Evolutionary conservation across 768 basidiomycete genomes (phyloP).

Genomic region (Symmetrospora coprosmae): DNA sequence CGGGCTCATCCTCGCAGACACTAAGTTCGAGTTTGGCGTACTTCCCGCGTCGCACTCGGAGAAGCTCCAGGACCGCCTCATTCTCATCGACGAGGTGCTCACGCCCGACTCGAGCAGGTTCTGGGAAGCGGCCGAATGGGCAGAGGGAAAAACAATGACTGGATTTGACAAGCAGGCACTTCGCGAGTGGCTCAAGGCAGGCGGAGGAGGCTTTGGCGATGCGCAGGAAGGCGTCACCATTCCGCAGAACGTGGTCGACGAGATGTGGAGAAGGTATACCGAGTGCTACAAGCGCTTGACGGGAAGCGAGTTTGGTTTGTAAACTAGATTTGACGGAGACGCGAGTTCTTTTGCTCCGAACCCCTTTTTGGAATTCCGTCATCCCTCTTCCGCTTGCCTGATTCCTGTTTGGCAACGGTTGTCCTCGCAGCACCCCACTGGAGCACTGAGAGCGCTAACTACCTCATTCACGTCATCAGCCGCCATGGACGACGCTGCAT

Average conservation of each 20-base stretch:
- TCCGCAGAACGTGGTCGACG: conserved; percentile 56
- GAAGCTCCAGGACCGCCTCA: conserved; percentile 43
- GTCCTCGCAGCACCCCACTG: too few species aligned
- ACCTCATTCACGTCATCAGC: too few species aligned
- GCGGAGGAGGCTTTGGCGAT: conserved; percentile 58
- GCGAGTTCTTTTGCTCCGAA: too few species aligned
- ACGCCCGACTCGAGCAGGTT: conserved; percentile 96
- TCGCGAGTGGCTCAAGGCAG: conserved; percentile 66
- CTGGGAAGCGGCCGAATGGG: conserved; percentile 70
- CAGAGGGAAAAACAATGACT: conserved; percentile 58
- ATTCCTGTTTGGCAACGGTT: too few species aligned
- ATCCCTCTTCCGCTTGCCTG: too few species aligned
- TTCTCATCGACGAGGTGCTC: conserved; percentile 88
- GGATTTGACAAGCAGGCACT: conserved; percentile 97
- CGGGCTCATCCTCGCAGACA: conserved; percentile 89
- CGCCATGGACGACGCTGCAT: too few species aligned
- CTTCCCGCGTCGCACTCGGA: conserved; percentile 38
- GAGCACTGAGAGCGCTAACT: too few species aligned
- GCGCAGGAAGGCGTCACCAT: conserved; percentile 65
- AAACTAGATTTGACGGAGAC: too few species aligned
- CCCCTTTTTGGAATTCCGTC: too few species aligned
- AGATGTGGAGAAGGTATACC: conserved; percentile 62
- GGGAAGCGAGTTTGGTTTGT: conserved; percentile 31
- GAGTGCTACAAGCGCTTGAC: conserved; percentile 48
- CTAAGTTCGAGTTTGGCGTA: conserved; percentile 96